Percentiles rank a stretch among this genome's conserved stretches.
phyloP scores from a whole-genome alignment of 2,329 filamentous ascomycete genomes.

The Chaetomium strumarium region DNA sequence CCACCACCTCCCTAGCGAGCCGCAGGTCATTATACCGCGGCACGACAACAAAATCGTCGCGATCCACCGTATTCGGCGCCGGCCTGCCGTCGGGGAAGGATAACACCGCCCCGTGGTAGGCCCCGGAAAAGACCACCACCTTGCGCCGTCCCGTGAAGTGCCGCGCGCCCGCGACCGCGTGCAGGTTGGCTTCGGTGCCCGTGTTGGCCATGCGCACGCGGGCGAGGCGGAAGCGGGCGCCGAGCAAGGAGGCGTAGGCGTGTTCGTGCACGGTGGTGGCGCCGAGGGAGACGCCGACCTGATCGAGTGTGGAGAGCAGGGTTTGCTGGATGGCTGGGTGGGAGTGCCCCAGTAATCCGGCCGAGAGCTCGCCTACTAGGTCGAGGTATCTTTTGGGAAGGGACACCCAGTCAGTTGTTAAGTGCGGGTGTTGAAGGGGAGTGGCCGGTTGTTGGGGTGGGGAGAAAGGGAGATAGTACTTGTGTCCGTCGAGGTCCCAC shows the following conservation, averaged over 20 bases:
- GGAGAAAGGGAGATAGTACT: constrained; percentile 10
- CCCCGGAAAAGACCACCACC: constrained; percentile 45
- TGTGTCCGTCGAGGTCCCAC: constrained; percentile 30
- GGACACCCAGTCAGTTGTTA: too few species aligned
- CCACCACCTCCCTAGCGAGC: constrained; percentile 39
- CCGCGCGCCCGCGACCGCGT: constrained; percentile 51
- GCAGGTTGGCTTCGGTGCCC: constrained; percentile 59
- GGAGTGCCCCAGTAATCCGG: constrained; percentile 61
- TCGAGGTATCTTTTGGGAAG: constrained; percentile 55
- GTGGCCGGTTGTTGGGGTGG: neutral
- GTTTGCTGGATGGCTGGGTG: constrained; percentile 47
- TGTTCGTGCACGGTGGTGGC: constrained; percentile 47
- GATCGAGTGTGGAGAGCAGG: constrained; percentile 39
- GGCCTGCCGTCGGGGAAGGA: constrained; percentile 30
- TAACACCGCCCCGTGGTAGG: constrained; percentile 47
- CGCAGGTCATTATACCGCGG: constrained; percentile 53
- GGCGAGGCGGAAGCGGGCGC: constrained; percentile 48
- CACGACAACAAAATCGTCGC: constrained; percentile 52
- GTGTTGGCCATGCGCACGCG: constrained; percentile 58
- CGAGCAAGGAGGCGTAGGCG: constrained; percentile 46
- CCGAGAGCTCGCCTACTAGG: constrained; percentile 57
- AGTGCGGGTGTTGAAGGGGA: neutral
- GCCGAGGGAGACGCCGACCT: constrained; percentile 49
- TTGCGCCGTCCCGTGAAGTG: constrained; percentile 40
- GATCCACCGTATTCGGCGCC: constrained; percentile 43